phyloP scores from a whole-genome alignment of 345 rosid species.

The Viola odorata region DNA sequence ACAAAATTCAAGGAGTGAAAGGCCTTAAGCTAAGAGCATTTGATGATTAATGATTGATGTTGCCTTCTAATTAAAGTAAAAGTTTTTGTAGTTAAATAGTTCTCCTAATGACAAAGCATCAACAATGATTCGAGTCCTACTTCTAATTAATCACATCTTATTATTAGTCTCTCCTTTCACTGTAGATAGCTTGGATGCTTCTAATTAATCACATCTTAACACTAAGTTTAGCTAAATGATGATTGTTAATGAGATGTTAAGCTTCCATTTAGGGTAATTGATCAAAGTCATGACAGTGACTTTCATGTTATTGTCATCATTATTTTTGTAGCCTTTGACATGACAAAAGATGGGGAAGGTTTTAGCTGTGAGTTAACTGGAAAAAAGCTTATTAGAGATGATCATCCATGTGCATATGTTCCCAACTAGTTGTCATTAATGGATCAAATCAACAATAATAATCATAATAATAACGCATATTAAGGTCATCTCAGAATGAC shows the following conservation, averaged over 20 bases:
- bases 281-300: conserved; percentile 19
- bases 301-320: conserved; percentile 21
- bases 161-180: neutral
- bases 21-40: conserved; percentile 11
- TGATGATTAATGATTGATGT: conserved; percentile 20
- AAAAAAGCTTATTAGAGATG: conserved; percentile 17
- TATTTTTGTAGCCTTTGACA: conserved; percentile 23
- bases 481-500: conserved; percentile 18
- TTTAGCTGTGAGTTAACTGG: conserved; percentile 28
- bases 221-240: conserved; percentile 10
- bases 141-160: neutral
- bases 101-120: too few species aligned
- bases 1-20: conserved; percentile 6
- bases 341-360: conserved; percentile 18
- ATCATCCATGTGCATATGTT: conserved; percentile 39
- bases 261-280: conserved; percentile 33
- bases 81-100: too few species aligned
- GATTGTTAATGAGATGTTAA: conserved; percentile 31
- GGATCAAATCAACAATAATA: conserved; percentile 26
- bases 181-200: neutral
- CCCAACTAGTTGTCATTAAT: conserved; percentile 21
- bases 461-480: conserved; percentile 4
- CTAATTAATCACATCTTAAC: neutral
- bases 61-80: conserved; percentile 32
- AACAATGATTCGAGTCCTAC: neutral